Evolutionary conservation across 805 yeast species (phyloP).

Genomic region (Yarrowia keelungensis): DNA sequence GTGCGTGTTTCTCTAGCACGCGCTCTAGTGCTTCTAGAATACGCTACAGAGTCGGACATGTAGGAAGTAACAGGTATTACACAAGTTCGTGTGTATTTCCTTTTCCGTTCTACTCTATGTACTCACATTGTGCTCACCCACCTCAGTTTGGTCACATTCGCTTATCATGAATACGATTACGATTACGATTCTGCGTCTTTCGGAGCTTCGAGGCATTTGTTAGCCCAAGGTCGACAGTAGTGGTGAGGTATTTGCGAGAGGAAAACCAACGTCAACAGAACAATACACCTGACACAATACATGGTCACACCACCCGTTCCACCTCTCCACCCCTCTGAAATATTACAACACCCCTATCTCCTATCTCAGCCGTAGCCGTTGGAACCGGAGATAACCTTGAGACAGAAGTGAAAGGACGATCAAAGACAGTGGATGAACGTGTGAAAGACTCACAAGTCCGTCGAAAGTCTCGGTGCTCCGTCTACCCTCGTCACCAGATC

Average conservation of each 20-base stretch:
- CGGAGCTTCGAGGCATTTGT: slow-evolving; percentile 32
- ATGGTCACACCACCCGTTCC: too few relatives aligned
- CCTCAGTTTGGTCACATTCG: neutral
- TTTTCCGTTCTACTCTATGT: too few relatives aligned
- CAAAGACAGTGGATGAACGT: neutral
- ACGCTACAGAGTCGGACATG: too few relatives aligned
- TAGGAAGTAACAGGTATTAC: too few relatives aligned
- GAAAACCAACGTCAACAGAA: neutral
- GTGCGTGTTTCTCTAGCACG: too few relatives aligned
- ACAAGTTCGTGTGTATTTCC: too few relatives aligned
- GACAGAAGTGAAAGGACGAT: neutral
- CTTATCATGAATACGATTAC: neutral
- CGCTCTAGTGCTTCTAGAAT: too few relatives aligned
- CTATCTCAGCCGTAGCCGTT: slow-evolving; percentile 17
- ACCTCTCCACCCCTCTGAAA: too few relatives aligned
- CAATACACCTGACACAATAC: neutral
- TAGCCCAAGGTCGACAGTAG: neutral
- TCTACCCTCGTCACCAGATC: neutral
- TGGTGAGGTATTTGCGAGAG: neutral
- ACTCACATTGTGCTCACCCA: too few relatives aligned
- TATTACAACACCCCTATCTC: neutral
- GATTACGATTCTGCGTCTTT: slow-evolving; percentile 19
- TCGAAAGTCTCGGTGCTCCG: too few relatives aligned
- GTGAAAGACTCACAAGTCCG: too few relatives aligned
- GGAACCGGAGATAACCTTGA: slow-evolving; percentile 22